Evolutionary conservation across 2,329 filamentous ascomycete genomes (phyloP).

Genomic region (Pseudogymnoascus verrucosus): DNA sequence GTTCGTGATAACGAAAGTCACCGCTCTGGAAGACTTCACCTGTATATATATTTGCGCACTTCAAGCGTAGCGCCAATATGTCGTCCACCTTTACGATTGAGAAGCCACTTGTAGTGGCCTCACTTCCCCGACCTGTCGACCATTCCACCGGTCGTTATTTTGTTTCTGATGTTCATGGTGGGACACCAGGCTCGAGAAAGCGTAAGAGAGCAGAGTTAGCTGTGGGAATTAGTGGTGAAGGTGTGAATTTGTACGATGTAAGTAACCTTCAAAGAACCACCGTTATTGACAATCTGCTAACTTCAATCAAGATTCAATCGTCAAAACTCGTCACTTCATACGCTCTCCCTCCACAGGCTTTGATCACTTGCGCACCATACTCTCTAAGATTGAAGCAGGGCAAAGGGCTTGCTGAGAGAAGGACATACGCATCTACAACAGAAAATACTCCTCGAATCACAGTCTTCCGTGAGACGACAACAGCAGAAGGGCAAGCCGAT

Average conservation of each 20-base stretch:
- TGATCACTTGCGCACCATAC: slow-evolving; percentile 53
- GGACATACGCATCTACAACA: slow-evolving; percentile 52
- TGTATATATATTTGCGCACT: slow-evolving; percentile 6
- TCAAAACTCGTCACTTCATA: slow-evolving; percentile 58
- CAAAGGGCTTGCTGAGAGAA: slow-evolving; percentile 43
- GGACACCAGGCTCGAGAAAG: slow-evolving; percentile 49
- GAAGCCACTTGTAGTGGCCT: slow-evolving; percentile 54
- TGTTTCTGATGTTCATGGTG: slow-evolving; percentile 54
- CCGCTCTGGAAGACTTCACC: slow-evolving; percentile 6
- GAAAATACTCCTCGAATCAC: slow-evolving; percentile 43
- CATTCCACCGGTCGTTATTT: slow-evolving; percentile 43
- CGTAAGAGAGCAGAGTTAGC: slow-evolving; percentile 55
- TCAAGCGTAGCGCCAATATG: slow-evolving; percentile 18
- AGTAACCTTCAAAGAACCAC: slow-evolving; percentile 19
- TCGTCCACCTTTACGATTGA: slow-evolving; percentile 49
- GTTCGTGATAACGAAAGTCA: slow-evolving; percentile 6
- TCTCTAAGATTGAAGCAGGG: slow-evolving; percentile 41
- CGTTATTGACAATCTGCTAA: slow-evolving; percentile 11
- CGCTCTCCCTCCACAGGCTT: slow-evolving; percentile 56
- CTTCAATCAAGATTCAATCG: slow-evolving; percentile 43
- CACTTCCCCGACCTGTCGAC: slow-evolving; percentile 51
- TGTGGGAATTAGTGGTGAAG: slow-evolving; percentile 58
- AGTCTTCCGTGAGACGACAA: slow-evolving; percentile 50
- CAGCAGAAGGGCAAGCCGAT: slow-evolving; percentile 42
- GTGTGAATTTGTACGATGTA: slow-evolving; percentile 59